Conservation (phyloP, 2,329 filamentous ascomycete genomes). For the Phyllosticta citribraziliensis region DNA sequence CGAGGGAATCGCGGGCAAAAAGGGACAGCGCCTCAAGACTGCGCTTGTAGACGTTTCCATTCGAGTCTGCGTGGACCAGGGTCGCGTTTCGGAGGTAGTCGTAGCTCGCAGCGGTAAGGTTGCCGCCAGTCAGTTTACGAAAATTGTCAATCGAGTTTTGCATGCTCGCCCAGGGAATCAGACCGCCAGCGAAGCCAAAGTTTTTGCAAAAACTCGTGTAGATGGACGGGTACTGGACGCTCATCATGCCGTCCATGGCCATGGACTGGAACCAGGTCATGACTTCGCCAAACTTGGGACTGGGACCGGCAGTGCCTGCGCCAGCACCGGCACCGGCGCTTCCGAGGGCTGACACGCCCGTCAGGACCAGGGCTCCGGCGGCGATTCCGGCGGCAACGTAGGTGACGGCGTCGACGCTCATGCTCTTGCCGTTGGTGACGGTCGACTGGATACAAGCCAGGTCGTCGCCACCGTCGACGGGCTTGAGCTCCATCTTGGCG, state of each 20-base stretch:
- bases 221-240: conserved; percentile 74
- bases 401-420: conserved; percentile 62
- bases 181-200: conserved; percentile 81
- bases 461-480: conserved; percentile 47
- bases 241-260: conserved; percentile 94
- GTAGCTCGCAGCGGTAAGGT: conserved; percentile 72
- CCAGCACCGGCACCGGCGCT: conserved; percentile 46
- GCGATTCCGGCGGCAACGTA: conserved; percentile 79
- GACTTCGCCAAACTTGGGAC: conserved; percentile 77
- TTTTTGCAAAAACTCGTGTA: conserved; percentile 88
- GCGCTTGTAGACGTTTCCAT: conserved; percentile 45
- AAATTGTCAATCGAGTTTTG: conserved; percentile 79
- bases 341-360: conserved; percentile 58
- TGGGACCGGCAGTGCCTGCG: conserved; percentile 46
- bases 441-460: conserved; percentile 76
- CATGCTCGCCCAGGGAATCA: conserved; percentile 74
- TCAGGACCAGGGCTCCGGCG: conserved; percentile 68
- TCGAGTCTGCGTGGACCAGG: conserved; percentile 50
- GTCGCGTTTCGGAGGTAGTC: conserved; percentile 65
- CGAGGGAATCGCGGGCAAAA: conserved; percentile 29
- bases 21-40: conserved; percentile 22
- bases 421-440: conserved; percentile 80
- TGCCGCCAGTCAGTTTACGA: conserved; percentile 69
- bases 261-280: conserved; percentile 87
- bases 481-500: conserved; percentile 66